These are phyloP conservation scores for Haplographium delicatum DNA, from an alignment of 495 filamentous ascomycete species.

Conservation along the genomic window DNA sequence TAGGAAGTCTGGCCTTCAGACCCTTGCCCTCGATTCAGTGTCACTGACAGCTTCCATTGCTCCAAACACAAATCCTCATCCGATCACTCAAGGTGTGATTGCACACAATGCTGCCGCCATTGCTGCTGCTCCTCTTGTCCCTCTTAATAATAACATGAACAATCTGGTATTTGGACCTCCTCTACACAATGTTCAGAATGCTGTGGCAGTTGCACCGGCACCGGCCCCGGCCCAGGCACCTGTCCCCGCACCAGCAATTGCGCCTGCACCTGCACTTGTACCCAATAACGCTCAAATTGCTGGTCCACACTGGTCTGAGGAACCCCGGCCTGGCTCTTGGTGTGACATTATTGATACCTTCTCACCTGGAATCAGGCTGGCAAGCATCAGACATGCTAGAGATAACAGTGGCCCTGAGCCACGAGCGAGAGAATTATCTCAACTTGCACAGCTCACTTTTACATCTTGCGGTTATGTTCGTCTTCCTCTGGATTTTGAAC, in stretches of 20 bases:
- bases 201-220: neutral
- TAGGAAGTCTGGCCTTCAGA: conserved; percentile 24
- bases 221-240: neutral
- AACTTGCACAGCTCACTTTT: conserved; percentile 32
- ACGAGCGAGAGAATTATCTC: neutral
- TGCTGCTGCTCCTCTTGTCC: neutral
- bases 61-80: conserved; percentile 8
- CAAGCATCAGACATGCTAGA: conserved; percentile 22
- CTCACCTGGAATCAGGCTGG: conserved; percentile 32
- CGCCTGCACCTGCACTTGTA: neutral
- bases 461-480: conserved; percentile 41
- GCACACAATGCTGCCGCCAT: neutral
- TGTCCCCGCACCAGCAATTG: neutral
- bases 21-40: conserved; percentile 38
- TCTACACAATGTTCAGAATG: neutral
- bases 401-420: conserved; percentile 9
- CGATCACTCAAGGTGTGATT: neutral
- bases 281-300: conserved; percentile 3
- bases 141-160: neutral
- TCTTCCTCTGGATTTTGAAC: conserved; percentile 26
- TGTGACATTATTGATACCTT: conserved; percentile 34
- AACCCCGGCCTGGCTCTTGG: conserved; percentile 33
- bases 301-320: conserved; percentile 7
- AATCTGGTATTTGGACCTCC: neutral
- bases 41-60: conserved; percentile 33